Base-by-base conservation (phyloP, 306 rosid species). In the Quercus robur region DNA sequence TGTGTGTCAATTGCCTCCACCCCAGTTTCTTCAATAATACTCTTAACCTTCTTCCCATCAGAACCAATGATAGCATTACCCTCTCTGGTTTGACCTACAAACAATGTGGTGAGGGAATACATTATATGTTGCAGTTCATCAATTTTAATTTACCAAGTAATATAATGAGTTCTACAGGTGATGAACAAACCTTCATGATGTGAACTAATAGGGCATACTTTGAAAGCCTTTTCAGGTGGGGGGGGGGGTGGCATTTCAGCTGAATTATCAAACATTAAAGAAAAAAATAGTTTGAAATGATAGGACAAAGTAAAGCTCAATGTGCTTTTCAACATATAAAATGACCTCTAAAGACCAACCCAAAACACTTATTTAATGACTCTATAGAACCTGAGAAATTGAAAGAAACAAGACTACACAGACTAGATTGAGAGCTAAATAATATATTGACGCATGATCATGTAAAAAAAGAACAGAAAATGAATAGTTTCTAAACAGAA, bases 1-100 rank as follows among this genome's bases (percentile, higher is more conserved):
- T 87, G 90, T 13, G 96, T 71, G 82, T 95, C 96, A 19, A 95
- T 91, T 51, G 91, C 83, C 28, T 95, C 98, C 55, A 95, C 82
- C 82, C 99, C 97, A 71, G 90, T 86, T 86, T 93, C 94, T 83
- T 95, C 99, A 80, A 95, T 93, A 66, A 95, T 93, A 87, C 98
- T 91, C 92, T 81, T 93, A 81, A 95, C 93, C 82, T 93, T 95
- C 86, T 95, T 95, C 81, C 99, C 99, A 76, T 97, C 99, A 64
- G 89, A 5, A 78, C 99, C 98, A 83, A 95, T 95, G 78, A 95
- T 95, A 68, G 89, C 84, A 82, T 86, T 80, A 95, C 30, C 78
- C 85, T 93, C 5, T 93, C 97, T 31, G 96, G 94, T 70, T 81
- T 85, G 80, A 95, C 95, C 99, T 95, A 71, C 77, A 56, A 30